A percentile compares a stretch with the other conserved stretches of the same genome.
Evolutionary conservation across 2,329 filamentous ascomycete species (phyloP).

Genomic region (Tolypocladium pustulatum): DNA sequence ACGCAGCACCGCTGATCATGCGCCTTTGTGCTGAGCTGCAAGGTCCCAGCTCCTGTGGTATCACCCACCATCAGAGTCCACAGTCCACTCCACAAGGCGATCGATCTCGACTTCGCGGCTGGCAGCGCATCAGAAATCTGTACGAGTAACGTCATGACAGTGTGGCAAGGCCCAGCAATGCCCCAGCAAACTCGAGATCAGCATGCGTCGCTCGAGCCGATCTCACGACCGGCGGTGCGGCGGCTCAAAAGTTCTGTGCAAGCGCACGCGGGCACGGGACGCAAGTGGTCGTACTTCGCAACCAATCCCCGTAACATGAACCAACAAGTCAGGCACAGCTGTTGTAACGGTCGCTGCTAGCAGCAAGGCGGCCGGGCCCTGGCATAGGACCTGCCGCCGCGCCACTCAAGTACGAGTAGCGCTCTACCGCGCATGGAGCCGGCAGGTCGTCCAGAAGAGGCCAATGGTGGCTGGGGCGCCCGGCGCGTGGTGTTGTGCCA

Average conservation of each 20-base stretch:
- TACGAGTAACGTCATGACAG: too few relatives aligned
- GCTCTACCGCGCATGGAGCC: background rate
- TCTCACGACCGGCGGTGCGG: background rate
- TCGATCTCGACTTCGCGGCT: background rate
- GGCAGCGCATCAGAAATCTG: background rate
- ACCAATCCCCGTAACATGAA: too few relatives aligned
- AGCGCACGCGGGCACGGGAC: background rate
- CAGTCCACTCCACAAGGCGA: background rate
- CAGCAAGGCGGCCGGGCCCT: background rate
- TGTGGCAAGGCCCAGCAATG: background rate
- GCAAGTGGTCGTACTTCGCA: too few relatives aligned
- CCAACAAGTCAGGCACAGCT: too few relatives aligned
- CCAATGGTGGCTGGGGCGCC: background rate
- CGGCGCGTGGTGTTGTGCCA: background rate
- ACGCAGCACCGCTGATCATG: background rate
- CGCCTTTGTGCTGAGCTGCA: background rate
- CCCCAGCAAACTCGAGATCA: background rate
- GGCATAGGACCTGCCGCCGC: background rate
- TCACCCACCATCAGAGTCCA: background rate
- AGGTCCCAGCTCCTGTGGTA: background rate
- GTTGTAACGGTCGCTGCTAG: background rate
- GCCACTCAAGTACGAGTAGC: background rate
- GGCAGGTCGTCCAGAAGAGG: background rate
- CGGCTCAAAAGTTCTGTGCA: background rate
- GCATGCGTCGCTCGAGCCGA: background rate